Conservation (phyloP, 1,284 basidiomycete species). For the Chalciporus sp. region DNA sequence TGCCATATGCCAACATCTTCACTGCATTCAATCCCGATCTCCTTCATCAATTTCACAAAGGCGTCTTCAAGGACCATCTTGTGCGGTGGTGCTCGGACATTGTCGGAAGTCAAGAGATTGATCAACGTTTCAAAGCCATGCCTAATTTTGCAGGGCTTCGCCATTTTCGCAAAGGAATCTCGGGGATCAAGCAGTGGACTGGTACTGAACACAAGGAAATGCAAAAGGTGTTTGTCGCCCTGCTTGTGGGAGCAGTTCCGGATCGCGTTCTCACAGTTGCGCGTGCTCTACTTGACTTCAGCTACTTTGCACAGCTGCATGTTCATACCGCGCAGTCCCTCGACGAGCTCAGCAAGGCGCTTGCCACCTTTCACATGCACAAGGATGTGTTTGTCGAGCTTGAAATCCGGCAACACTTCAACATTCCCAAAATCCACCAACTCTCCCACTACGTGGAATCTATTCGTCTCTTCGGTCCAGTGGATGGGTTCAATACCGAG, state of each 20-base stretch:
- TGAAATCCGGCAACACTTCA: slow-evolving; percentile 1
- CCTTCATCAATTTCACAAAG: slow-evolving; percentile 37
- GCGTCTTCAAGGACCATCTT: slow-evolving; percentile 31
- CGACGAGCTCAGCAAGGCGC: slow-evolving; percentile 6
- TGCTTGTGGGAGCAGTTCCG: slow-evolving; percentile 4
- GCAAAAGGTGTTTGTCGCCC: slow-evolving; percentile 1
- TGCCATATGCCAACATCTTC: slow-evolving; percentile 28
- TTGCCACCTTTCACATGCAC: slow-evolving; percentile 17
- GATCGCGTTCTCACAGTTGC: slow-evolving; percentile 6
- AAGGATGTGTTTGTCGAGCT: slow-evolving; percentile 22
- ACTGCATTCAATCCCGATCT: slow-evolving; percentile 29
- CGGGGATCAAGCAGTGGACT: slow-evolving; percentile 10
- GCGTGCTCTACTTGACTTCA: slow-evolving; percentile 18
- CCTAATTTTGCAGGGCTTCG: slow-evolving; percentile 10
- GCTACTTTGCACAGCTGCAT: slow-evolving; percentile 23
- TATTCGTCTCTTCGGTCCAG: background rate
- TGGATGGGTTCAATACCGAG: slow-evolving; percentile 6
- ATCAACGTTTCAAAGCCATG: slow-evolving; percentile 13
- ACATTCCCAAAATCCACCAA: slow-evolving; percentile 9
- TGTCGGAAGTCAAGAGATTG: slow-evolving; percentile 10
- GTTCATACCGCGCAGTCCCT: slow-evolving; percentile 15
- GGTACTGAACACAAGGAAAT: slow-evolving; percentile 8
- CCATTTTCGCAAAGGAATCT: slow-evolving; percentile 23
- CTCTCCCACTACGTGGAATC: slow-evolving; percentile 1
- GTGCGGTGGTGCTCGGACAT: background rate